Evolutionary conservation across 2,329 filamentous ascomycete species (phyloP), one percentile per base, ranked within the genome.

Genomic region (Alternaria metachromatica): DNA sequence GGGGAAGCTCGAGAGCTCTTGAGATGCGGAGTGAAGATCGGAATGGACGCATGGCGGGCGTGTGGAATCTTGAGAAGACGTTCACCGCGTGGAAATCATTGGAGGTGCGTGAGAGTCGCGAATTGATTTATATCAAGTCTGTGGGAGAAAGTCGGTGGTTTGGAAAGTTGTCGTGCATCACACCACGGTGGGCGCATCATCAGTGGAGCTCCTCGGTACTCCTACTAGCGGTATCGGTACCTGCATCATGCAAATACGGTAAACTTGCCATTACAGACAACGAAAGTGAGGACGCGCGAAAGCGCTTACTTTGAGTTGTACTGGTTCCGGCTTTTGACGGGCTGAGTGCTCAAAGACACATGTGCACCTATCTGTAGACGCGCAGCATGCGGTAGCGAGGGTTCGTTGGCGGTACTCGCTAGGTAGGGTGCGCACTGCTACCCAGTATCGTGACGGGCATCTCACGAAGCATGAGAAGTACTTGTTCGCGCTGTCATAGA

Each of bases 131-230:
- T 66, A 62, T 54, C 58, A 20, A 30, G 50, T 41, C 37, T 28
- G 64, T 30, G 66, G 60, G 54, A 43, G 41, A 33, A 45, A 43
- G 41, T 20, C 44, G n/a, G 41, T 57, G 23, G 56, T 57, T 20
- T 37, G 58, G 56, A 65, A 64, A 64, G 55, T 55, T 60, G 63
- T 63, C 50, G 37, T 54, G 50, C 63, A 72, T 78, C 76, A 78
- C 75, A 74, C 75, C 76, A 78, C 60, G 67, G 69, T 75, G 65
- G 73, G 58, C 64, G 63, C 68, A 74, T 68, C 64, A 60, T 65
- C 58, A 61, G 60, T 53, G 61, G 59, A 62, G 58, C 61, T 55
- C 64, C 63, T 65, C 62, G 65, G 65, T 64, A 57, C 58, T 61
- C 37, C 37, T 41, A 41, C 37, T 53, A 64, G 51, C 56, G 64